Evolutionary conservation across 352 stramenopile genomes (phyloP).

Genomic region (Plasmopara viticola): DNA sequence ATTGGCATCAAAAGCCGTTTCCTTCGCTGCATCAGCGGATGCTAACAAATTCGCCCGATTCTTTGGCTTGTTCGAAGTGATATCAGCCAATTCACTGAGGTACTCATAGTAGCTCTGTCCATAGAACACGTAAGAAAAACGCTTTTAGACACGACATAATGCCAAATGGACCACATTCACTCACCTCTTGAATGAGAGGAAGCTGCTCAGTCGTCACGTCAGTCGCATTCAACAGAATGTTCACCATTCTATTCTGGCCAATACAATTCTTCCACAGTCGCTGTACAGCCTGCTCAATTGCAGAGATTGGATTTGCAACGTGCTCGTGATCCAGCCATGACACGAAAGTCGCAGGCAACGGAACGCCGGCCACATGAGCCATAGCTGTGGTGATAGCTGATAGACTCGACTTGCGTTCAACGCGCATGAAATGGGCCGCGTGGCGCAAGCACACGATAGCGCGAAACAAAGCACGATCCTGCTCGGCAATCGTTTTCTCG

Average conservation of each 20-base stretch:
- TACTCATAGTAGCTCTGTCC: conserved; percentile 41
- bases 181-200: conserved; percentile 36
- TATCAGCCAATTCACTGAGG: conserved; percentile 24
- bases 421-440: conserved; percentile 52
- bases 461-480: conserved; percentile 22
- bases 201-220: conserved; percentile 39
- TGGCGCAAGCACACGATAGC: conserved; percentile 41
- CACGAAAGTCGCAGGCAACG: conserved; percentile 40
- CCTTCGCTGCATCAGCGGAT: conserved; percentile 1
- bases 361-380: conserved; percentile 34
- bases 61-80: conserved; percentile 10
- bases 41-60: not conserved
- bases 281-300: conserved; percentile 14
- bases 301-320: conserved; percentile 13
- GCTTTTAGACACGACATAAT: conserved; percentile 1
- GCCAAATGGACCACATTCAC: conserved; percentile 1
- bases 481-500: conserved; percentile 14
- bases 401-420: conserved; percentile 37
- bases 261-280: conserved; percentile 32
- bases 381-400: conserved; percentile 40
- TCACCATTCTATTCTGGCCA: conserved; percentile 32
- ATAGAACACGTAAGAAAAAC: conserved; percentile 1
- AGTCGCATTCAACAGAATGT: conserved; percentile 40
- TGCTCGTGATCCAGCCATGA: conserved; percentile 37
- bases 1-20: conserved; percentile 4